These are phyloP conservation scores for Scedosporium dehoogii DNA, from an alignment of 2,329 filamentous ascomycete species.

Conservation along the genomic window DNA sequence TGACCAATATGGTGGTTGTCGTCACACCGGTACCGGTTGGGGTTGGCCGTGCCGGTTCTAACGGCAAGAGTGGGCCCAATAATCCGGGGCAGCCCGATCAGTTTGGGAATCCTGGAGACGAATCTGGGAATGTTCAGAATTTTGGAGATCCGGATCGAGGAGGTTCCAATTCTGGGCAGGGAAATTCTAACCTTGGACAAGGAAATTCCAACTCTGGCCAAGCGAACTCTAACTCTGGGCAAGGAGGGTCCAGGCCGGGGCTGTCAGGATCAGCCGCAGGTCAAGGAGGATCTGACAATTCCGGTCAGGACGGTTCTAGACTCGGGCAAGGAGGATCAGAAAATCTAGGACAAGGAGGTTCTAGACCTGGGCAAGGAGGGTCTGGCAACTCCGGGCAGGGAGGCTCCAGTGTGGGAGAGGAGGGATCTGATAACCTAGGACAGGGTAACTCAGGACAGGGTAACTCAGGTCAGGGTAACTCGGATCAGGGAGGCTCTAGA, in stretches of 20 bases:
- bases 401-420: too few relatives aligned
- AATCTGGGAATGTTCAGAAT: not conserved
- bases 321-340: too few relatives aligned
- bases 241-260: too few relatives aligned
- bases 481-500: not conserved
- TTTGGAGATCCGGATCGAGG: not conserved
- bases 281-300: too few relatives aligned
- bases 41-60: constrained; percentile 3
- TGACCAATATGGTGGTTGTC: constrained; percentile 8
- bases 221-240: too few relatives aligned
- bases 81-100: not conserved
- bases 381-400: too few relatives aligned
- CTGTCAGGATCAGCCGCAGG: too few relatives aligned
- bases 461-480: constrained; percentile 2
- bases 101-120: not conserved
- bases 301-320: too few relatives aligned
- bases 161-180: not conserved
- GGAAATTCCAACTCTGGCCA: not conserved
- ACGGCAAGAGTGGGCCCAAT: not conserved
- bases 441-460: not conserved
- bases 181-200: not conserved
- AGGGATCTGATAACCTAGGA: too few relatives aligned
- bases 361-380: too few relatives aligned
- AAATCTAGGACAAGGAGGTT: too few relatives aligned
- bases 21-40: constrained; percentile 8